Base-by-base conservation (phyloP, 2,329 filamentous ascomycete genomes). In the Clarireedia paspali region DNA sequence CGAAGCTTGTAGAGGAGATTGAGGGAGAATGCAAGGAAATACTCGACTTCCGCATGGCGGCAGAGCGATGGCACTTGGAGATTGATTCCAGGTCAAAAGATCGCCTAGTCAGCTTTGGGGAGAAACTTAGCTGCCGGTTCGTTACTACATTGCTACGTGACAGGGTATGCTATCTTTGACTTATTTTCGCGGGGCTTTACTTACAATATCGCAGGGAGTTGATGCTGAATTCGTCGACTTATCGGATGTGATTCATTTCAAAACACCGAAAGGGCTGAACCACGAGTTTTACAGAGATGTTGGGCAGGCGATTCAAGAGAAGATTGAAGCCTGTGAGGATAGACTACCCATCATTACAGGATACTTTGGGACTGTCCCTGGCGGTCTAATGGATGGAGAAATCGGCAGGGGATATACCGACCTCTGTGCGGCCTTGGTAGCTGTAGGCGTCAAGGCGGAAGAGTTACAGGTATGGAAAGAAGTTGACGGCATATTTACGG, bases 381-480 rank as follows among this genome's bases (percentile, higher is more conserved):
- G 91, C 14, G 92, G 91, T 59, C 79, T 99, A 56, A 83, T 99
- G 64, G 88, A 92, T 64, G 83, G 83, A 44, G 88, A 95, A 64
- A 89, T 99, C 61, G 94, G 94, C 20, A 87, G 94, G 64, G 94
- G 94, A 30, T 99, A 99, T 73, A 97, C 94, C 9, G 94, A 99
- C 72, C 81, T 99, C 47, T 97, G 94, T 70, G 92, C 94, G 12
- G 91, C 94, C 5, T 77, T 99, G 15, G 86, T 91, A 51, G 91
- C 94, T 1, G 92, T 99, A 9, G 92, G 91, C 4, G 76, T 95
- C n/a, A 78, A 83, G 64, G 94, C 94, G 0, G 77, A 86, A 53
- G 94, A 99, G 71, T 79, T 99, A 52, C 94, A 99, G 72, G 88
- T 99, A 61, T 97, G 94, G 94, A 99, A 99, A 75, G 94, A 99